A percentile compares a stretch with the other conserved stretches of the same genome.
phyloP scores from a whole-genome alignment of 495 filamentous ascomycete species.

The Amniculicola lignicola region DNA sequence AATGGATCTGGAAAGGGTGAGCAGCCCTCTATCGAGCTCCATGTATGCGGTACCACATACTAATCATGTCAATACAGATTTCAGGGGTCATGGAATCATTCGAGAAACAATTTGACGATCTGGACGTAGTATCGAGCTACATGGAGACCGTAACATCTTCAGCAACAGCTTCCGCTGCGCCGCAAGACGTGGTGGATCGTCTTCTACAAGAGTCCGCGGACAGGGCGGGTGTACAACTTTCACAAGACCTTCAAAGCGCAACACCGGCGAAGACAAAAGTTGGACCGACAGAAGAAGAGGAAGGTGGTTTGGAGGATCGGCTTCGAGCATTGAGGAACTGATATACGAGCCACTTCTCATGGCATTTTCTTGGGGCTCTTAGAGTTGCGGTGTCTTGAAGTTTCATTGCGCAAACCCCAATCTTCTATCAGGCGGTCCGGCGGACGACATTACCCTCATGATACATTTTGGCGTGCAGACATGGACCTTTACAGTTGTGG shows the following conservation, averaged over 20 bases:
- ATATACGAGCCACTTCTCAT: too few species aligned
- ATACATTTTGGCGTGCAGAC: too few species aligned
- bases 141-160: slow-evolving; percentile 78
- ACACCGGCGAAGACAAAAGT: slow-evolving; percentile 42
- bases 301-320: slow-evolving; percentile 48
- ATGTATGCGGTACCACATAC: neutral
- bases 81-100: slow-evolving; percentile 70
- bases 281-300: slow-evolving; percentile 45
- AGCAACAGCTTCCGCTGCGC: slow-evolving; percentile 70
- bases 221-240: slow-evolving; percentile 73
- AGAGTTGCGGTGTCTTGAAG: too few species aligned
- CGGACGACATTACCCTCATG: too few species aligned
- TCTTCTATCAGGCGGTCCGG: too few species aligned
- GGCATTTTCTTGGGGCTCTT: too few species aligned
- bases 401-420: too few species aligned
- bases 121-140: slow-evolving; percentile 76
- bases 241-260: slow-evolving; percentile 61
- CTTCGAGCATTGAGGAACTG: slow-evolving; percentile 51
- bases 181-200: slow-evolving; percentile 79
- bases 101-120: slow-evolving; percentile 78
- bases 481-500: too few species aligned
- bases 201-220: slow-evolving; percentile 77
- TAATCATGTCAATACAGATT: slow-evolving; percentile 43
- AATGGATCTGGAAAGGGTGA: slow-evolving; percentile 68
- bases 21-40: neutral